Conservation (phyloP, 345 rosid species). For the Linum tenue region DNA sequence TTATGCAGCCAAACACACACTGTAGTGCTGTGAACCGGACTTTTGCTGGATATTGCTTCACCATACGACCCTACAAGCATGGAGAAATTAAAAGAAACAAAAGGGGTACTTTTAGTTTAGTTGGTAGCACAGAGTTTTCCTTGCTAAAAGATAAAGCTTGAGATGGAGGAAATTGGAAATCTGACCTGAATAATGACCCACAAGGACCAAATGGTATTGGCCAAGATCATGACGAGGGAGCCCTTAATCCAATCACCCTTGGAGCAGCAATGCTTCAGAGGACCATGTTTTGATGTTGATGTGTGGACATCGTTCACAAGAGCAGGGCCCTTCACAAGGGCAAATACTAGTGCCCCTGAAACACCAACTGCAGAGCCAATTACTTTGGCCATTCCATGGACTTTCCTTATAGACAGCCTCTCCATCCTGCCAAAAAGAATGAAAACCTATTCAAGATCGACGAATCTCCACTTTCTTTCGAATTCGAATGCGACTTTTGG, state of each 20-base stretch:
- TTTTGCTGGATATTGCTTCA: slow-evolving; percentile 68
- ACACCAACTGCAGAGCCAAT: slow-evolving; percentile 50
- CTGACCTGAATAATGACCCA: slow-evolving; percentile 80
- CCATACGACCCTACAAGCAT: slow-evolving; percentile 27
- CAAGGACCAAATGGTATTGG: slow-evolving; percentile 65
- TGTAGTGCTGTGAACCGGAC: slow-evolving; percentile 59
- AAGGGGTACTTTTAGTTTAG: neutral
- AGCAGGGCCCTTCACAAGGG: slow-evolving; percentile 70
- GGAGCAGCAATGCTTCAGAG: slow-evolving; percentile 8
- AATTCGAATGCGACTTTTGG: neutral
- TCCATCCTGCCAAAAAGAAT: slow-evolving; percentile 31
- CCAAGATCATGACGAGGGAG: slow-evolving; percentile 60
- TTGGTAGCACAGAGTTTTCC: too few relatives aligned
- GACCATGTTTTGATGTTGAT: slow-evolving; percentile 15
- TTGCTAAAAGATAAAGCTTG: neutral
- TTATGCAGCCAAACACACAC: slow-evolving; percentile 67
- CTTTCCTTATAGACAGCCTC: slow-evolving; percentile 18
- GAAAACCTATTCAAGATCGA: neutral
- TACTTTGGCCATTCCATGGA: slow-evolving; percentile 57
- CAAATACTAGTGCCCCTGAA: slow-evolving; percentile 68
- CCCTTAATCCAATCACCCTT: slow-evolving; percentile 47
- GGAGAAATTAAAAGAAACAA: neutral
- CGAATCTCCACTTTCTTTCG: too few relatives aligned
- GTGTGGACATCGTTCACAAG: slow-evolving; percentile 18
- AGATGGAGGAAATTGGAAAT: neutral